Conservation (phyloP, 139 green algal species). For the Coelastrella sp. region DNA sequence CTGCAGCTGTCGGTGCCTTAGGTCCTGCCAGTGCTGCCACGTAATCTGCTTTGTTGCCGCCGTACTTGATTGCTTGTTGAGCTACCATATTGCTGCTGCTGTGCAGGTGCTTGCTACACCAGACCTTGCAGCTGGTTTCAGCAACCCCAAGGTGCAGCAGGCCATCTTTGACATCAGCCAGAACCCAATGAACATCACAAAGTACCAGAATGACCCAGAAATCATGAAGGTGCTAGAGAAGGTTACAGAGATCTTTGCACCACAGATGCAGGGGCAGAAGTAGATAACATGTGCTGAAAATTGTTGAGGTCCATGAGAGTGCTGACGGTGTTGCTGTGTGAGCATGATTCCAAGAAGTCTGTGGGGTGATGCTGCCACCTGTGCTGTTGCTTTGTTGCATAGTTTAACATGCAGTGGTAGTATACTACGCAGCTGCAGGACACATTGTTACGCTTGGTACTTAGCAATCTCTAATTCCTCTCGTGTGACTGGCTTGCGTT, state of each 20-base stretch:
- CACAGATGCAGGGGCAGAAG: conserved; percentile 44
- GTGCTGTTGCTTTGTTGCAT: too few species aligned
- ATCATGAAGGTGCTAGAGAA: conserved; percentile 79
- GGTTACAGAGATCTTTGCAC: conserved; percentile 70
- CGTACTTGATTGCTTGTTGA: too few species aligned
- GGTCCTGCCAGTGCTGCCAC: too few species aligned
- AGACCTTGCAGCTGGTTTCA: conserved; percentile 82
- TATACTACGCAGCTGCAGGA: too few species aligned
- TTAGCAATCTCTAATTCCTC: too few species aligned
- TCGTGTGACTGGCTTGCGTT: too few species aligned
- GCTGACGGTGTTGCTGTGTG: not conserved
- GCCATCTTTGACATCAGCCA: conserved; percentile 88
- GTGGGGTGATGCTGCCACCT: too few species aligned
- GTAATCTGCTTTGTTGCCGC: too few species aligned
- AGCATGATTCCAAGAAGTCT: too few species aligned
- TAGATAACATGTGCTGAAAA: not conserved
- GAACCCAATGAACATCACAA: conserved; percentile 88
- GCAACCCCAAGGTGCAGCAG: conserved; percentile 85
- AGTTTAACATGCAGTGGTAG: too few species aligned
- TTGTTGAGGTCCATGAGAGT: not conserved
- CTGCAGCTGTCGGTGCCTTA: too few species aligned
- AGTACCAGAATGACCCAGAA: conserved; percentile 90
- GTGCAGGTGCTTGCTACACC: conserved; percentile 82
- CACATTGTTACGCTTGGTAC: too few species aligned
- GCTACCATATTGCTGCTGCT: not conserved